Base-by-base conservation (phyloP, 148 eudicot species). In the Agrostemma githago region DNA sequence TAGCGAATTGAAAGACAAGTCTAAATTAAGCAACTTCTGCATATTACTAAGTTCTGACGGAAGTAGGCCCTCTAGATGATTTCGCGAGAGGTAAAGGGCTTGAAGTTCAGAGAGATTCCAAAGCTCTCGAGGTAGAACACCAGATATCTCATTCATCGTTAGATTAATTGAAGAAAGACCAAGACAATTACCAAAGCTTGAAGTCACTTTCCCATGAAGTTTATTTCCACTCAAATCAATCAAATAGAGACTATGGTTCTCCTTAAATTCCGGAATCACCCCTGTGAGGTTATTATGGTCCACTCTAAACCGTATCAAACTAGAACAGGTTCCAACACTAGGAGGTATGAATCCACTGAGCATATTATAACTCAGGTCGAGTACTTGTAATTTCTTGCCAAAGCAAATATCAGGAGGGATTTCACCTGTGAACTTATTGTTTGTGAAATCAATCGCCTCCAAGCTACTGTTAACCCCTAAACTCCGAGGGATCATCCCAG, bases 321-420 rank as follows among this genome's bases (percentile, higher is more conserved):
- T 82, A n/a, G 86, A 77, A 76, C 97, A 92, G 54, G 77, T 83
- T 72, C 92, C 97, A 12, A 92, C 6, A 58, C 84, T 82, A 79
- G 86, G 73, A 78, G 97, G 92, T 70, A 90, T 74, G 64, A 80
- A 73, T 73, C 95, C 97, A 82, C 72, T 76, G 19, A 92, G 82
- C 81, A 62, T 72, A 79, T 92, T 92, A 3, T 67, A 16, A 48
- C 90, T 90, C 84, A 92, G 66, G 44, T 72, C 64, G 16, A 90
- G 85, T 72, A 46, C 79, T 61, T 69, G 48, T 72, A 92, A 68
- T 70, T 78, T 78, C 70, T 87, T 90, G 12, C 76, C 39, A 70
- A 72, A 84, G 80, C 97, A 92, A 71, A 92, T 82, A 72, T 83
- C 77, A 16, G 89, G 90, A 11, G 97, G 97, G 41, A 92, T 87